Conservation (phyloP, 768 basidiomycete genomes). For the Leucosporidium scottii region DNA sequence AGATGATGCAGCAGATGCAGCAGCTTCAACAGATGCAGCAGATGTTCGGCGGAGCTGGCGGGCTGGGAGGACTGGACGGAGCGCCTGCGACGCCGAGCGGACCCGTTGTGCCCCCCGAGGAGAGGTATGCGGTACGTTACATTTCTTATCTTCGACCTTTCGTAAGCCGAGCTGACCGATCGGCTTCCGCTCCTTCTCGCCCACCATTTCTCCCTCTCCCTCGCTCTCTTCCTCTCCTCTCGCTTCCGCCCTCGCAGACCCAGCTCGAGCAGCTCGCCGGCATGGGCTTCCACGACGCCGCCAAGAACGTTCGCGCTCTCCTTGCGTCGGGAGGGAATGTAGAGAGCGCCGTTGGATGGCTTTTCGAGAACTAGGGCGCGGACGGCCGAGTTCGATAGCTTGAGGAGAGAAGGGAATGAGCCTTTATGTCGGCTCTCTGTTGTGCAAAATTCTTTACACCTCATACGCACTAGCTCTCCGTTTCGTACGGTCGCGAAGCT, state of each 20-base stretch:
- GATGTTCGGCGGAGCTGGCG: slow-evolving; percentile 19
- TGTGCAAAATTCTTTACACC: too few species aligned
- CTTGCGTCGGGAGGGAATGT: slow-evolving; percentile 90
- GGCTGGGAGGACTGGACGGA: slow-evolving; percentile 40
- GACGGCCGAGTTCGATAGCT: too few species aligned
- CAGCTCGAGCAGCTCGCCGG: slow-evolving; percentile 66
- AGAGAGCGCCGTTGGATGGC: slow-evolving; percentile 78
- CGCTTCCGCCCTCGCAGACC: slow-evolving; percentile 43
- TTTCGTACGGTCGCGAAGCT: too few species aligned
- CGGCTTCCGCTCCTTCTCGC: too few species aligned
- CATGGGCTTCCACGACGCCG: slow-evolving; percentile 87
- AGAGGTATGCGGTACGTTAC: slow-evolving; percentile 66
- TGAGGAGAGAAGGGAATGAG: too few species aligned
- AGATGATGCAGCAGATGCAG: slow-evolving; percentile 48
- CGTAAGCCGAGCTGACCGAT: too few species aligned
- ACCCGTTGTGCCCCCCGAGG: slow-evolving; percentile 58
- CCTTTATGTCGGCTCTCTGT: too few species aligned
- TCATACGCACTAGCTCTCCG: too few species aligned
- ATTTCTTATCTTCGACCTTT: not conserved
- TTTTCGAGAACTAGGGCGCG: slow-evolving; percentile 42
- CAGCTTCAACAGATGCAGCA: slow-evolving; percentile 3
- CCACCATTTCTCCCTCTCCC: not conserved
- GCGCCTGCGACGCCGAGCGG: slow-evolving; percentile 48
- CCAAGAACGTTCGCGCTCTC: slow-evolving; percentile 82
- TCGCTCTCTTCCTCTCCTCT: too few species aligned